These are phyloP conservation scores for Calendula officinalis DNA, from an alignment of 129 eudicot genomes.

Conservation along the genomic window DNA sequence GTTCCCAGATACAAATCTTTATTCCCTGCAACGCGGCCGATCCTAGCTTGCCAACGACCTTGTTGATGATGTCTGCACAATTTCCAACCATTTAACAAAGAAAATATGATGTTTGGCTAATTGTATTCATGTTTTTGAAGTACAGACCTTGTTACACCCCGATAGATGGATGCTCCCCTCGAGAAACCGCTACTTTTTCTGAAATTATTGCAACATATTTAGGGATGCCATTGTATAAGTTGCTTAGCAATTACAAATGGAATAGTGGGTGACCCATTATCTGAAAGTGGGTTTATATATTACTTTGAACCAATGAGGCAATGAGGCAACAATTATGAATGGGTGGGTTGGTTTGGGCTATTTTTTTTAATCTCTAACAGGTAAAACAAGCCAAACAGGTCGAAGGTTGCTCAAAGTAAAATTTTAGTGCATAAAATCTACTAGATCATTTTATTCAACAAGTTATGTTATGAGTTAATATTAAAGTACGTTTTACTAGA, in stretches of 20 bases:
- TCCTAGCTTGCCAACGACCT: constrained; percentile 97
- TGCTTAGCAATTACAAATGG: not conserved
- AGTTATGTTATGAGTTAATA: too few species aligned
- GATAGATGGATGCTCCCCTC: constrained; percentile 83
- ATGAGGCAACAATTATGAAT: too few species aligned
- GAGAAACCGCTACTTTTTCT: constrained; percentile 95
- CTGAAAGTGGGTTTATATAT: not conserved
- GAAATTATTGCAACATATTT: not conserved
- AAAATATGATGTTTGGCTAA: not conserved
- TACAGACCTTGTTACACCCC: constrained; percentile 81
- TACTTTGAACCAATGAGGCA: too few species aligned
- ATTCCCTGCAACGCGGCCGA: constrained; percentile 92
- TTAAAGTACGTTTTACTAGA: too few species aligned
- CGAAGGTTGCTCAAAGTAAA: too few species aligned
- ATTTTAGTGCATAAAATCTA: too few species aligned
- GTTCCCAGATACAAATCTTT: constrained; percentile 91
- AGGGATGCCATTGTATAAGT: not conserved
- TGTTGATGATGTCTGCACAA: constrained; percentile 82
- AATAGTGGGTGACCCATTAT: not conserved
- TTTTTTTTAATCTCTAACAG: not conserved
- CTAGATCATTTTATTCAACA: too few species aligned
- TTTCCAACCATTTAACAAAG: not conserved
- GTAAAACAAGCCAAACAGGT: too few species aligned
- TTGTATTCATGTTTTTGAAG: not conserved
- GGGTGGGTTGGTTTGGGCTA: not conserved